Evolutionary conservation across 768 basidiomycete species (phyloP).

Genomic region (Boletales sp.): DNA sequence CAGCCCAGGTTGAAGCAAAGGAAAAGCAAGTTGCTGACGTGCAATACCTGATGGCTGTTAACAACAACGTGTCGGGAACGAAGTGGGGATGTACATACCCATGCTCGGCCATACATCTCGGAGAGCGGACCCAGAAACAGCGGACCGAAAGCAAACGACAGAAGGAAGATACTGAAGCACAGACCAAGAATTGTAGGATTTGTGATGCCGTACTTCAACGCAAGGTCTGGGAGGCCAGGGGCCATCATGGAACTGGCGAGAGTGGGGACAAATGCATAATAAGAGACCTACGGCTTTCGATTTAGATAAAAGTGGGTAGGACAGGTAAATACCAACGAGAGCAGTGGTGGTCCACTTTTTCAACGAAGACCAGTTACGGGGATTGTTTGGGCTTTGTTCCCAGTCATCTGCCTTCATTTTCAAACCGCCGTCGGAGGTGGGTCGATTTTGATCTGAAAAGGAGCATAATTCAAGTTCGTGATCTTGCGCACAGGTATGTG

Average conservation of each 20-base stretch:
- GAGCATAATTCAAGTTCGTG: background rate
- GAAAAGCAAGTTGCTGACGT: constrained; percentile 61
- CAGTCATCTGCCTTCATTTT: constrained; percentile 46
- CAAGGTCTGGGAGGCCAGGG: constrained; percentile 57
- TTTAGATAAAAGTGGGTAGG: constrained; percentile 15
- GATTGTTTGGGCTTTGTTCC: constrained; percentile 56
- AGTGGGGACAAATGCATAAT: constrained; percentile 53
- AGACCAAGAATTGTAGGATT: constrained; percentile 50
- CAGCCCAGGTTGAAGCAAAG: constrained; percentile 65
- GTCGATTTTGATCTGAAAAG: constrained; percentile 36
- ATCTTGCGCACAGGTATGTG: too few relatives aligned
- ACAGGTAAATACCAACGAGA: constrained; percentile 49
- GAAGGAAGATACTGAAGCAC: constrained; percentile 60
- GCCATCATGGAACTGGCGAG: constrained; percentile 68
- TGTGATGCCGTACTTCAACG: constrained; percentile 46
- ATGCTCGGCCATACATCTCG: constrained; percentile 70
- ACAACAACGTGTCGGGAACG: background rate
- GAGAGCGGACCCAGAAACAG: constrained; percentile 65
- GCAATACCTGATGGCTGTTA: constrained; percentile 43
- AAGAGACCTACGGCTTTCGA: constrained; percentile 43
- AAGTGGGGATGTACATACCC: constrained; percentile 38
- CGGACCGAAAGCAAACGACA: constrained; percentile 66
- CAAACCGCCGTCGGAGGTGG: constrained; percentile 41
- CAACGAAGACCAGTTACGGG: constrained; percentile 57
- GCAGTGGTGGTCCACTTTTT: constrained; percentile 56